Base-by-base conservation (phyloP, 306 rosid species). In the Heteromeles arbutifolia region DNA sequence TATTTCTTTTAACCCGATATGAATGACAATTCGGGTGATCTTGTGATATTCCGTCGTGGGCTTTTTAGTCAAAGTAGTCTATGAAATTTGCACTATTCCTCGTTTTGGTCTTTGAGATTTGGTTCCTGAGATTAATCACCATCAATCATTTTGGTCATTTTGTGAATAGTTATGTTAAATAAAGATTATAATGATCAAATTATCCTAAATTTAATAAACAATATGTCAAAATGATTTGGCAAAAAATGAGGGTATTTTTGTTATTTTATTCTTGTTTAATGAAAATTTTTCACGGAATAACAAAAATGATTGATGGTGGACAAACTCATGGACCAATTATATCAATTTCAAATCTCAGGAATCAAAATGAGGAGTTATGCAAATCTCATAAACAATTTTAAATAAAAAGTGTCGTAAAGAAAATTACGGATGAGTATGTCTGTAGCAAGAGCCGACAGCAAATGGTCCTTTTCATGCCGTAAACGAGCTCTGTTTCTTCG, bases 71-170 rank as follows among this genome's bases (percentile, higher is more conserved):
- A 34, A 34, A 34, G 6, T 34, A 34, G 39, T 34, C 0, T 0
- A 1, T 34, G 2, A 34, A 34, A 34, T 0, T 6, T 34, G 2
- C 8, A 0, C 6, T 34, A 6, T 34, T 32, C 0, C 8, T 32
- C 0, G 6, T 2, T 32, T 32, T 32, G 8, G 1, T 32, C 1
- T 32, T 0, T 0, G 8, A 34, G 8, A 34, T 34, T 6, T 32
- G 8, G 7, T 32, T 0, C 1, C 0, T 1, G 8, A 34, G 8
- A 34, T 34, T 6, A 34, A 1, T 34, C 2, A 34, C 1, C 2
- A 34, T 6, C 0, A 34, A 34, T 34, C 39, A 34, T 34, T 34
- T 34, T 34, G 0, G 0, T 34, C 2, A 0, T 34, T 34, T 0
- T 0, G 8, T 34, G 39, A 34, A 6, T 34, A 1, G 8, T 6